Evolutionary conservation across 2,329 filamentous ascomycete species (phyloP), one percentile per base, ranked within the genome.

Genomic region (Coleophoma eucalyptorum): DNA sequence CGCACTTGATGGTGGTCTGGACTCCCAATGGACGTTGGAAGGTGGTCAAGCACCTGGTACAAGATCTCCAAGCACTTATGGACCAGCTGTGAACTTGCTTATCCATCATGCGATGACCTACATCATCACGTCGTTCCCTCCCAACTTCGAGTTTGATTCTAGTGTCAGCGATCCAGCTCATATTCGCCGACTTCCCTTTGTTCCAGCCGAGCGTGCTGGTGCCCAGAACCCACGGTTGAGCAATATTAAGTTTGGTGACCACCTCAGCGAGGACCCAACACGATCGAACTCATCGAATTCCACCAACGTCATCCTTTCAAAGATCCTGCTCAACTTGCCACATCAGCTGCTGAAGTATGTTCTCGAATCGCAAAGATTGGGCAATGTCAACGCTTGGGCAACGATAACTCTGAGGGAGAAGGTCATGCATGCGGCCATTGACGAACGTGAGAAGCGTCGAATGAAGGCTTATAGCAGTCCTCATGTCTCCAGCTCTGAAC

Each of bases 231-330:
- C 77, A 37, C 78, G 83, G 21, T 70, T 87, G 11, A 79, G 77
- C 54, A 78, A 76, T 54, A 89, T 90, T 48, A 81, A 83, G 53
- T 90, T 90, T 60, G 87, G 87, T n/a, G 85, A 89, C 56, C 61
- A 65, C 46, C 50, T 59, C n/a, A 70, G 71, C 21, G 68, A 75
- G 33, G 69, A 74, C 11, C 59, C 63, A 31, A 58, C 59, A 46
- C 70, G 55, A 51, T 47, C 55, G 10, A 52, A 58, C 11, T 58
- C 59, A 13, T 60, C 62, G 19, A 63, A 66, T 33, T 61, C 65
- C 18, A 62, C 65, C 43, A 61, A 63, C 16, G 55, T 74, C 31
- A 67, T 78, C 0, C 69, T 91, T 5, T 90, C 88, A 0, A 83
- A 79, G 26, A 72, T 89, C 19, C 71, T 92, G 2, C 69, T 90